Evolutionary conservation across 306 rosid genomes (phyloP).

Genomic region (Castanospermum australe): DNA sequence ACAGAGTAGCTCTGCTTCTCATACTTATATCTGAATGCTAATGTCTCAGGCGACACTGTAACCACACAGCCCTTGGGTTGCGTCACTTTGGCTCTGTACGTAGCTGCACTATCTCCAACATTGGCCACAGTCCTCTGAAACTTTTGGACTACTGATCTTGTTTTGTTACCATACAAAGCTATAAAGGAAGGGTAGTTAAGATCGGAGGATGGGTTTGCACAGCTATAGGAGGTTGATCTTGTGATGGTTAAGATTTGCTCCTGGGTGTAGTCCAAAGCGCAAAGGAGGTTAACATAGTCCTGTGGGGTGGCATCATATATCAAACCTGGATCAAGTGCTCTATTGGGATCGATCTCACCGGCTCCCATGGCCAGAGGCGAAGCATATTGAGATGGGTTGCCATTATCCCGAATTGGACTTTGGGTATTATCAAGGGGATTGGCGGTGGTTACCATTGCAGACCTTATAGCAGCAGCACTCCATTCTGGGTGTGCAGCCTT

Average conservation of each 20-base stretch:
- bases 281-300: constrained; percentile 52
- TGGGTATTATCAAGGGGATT: constrained; percentile 37
- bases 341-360: constrained; percentile 54
- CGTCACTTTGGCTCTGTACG: constrained; percentile 36
- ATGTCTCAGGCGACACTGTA: constrained; percentile 35
- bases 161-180: constrained; percentile 16
- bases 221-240: constrained; percentile 37
- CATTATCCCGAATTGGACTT: constrained; percentile 26
- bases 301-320: constrained; percentile 55
- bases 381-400: constrained; percentile 24
- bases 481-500: constrained; percentile 50
- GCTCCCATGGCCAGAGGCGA: constrained; percentile 62
- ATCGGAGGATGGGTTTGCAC: constrained; percentile 40
- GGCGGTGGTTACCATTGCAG: constrained; percentile 57
- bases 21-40: constrained; percentile 31
- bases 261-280: constrained; percentile 33
- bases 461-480: constrained; percentile 54
- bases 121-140: constrained; percentile 50
- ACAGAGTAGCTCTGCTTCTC: constrained; percentile 45
- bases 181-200: constrained; percentile 62
- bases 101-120: constrained; percentile 51
- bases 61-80: constrained; percentile 38
- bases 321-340: constrained; percentile 57
- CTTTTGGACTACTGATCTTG: not conserved
- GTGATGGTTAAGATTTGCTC: constrained; percentile 45